Base-by-base conservation (phyloP, 257 asterid genomes). In the Echium plantagineum region DNA sequence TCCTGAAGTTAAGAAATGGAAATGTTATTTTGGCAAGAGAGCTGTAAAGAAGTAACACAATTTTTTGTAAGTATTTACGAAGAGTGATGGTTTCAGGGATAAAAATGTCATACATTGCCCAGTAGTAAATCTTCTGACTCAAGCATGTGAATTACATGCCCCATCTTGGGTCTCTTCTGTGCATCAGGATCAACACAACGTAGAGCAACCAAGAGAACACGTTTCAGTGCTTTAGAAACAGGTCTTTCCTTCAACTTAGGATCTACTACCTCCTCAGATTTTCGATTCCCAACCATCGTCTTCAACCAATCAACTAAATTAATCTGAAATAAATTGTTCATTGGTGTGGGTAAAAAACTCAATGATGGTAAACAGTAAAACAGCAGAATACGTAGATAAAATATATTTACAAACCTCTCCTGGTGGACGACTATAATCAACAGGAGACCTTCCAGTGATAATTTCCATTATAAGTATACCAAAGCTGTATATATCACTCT, bases 121-220 rank as follows among this genome's bases (percentile, higher is more conserved):
- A 83, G 70, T 58, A 76, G 72, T 70, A 85, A 66, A 75, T 87
- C 95, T 65, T 90, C 96, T 0, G 95, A 84, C 74, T 87, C 98
- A 7, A 90, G 87, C 96, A 87, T 87, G 83, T 87, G 96, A 69
- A 90, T 76, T 35, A 87, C 76, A 68, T 90, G 89, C 61, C 95
- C 94, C 96, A 87, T 85, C 68, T 90, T 90, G 59, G 98, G 96
- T 75, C 98, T 84, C 81, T 90, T 90, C 51, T 81, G 86, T 31
- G 95, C 94, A 69, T 90, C 98, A 7, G 98, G 96, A 69, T 90
- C 98, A 42, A 90, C 98, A 74, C 98, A 90, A 20, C 87, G 80
- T 60, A 90, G 95, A 72, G 98, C 96, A 19, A 87, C 96, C 78
- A 90, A 71, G 65, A 90, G 86, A 63, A 76, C 78, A 32, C 98